Evolutionary conservation across 257 asterid species (phyloP).

Genomic region (Solanum ossicruentum): DNA sequence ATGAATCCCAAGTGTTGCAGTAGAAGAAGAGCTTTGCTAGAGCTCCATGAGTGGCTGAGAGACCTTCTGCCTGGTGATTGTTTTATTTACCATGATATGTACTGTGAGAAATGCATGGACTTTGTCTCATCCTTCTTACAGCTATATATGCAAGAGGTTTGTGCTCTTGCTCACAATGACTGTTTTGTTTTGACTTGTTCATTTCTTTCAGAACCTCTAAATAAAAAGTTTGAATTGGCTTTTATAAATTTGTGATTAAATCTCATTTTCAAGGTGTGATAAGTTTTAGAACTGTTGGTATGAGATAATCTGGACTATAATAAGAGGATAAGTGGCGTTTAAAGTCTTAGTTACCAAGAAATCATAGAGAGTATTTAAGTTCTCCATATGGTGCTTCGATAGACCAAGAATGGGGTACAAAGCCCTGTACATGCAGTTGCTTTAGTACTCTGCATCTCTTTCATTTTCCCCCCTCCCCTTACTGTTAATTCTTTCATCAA

Average conservation of each 20-base stretch:
- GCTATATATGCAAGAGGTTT: constrained; percentile 86
- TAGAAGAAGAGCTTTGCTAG: constrained; percentile 25
- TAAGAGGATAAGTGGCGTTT: not conserved
- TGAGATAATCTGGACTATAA: not conserved
- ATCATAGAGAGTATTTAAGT: not conserved
- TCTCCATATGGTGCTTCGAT: not conserved
- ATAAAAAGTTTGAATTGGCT: not conserved
- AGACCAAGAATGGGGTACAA: not conserved
- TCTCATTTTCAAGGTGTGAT: not conserved
- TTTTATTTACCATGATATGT: constrained; percentile 23
- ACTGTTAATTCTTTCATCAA: not conserved
- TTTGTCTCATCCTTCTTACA: constrained; percentile 59
- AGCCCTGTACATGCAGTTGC: not conserved
- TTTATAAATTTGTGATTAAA: not conserved
- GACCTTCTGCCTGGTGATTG: constrained; percentile 38
- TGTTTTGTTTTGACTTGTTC: not conserved
- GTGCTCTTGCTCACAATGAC: constrained; percentile 4
- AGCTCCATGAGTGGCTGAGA: constrained; percentile 62
- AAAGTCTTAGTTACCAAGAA: not conserved
- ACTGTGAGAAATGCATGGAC: constrained; percentile 26
- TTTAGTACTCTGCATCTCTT: not conserved
- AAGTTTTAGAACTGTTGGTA: not conserved
- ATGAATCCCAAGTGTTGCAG: constrained; percentile 16
- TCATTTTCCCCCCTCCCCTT: not conserved
- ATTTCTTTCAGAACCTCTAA: not conserved